A percentile compares a stretch with the other conserved stretches of the same genome.
phyloP scores from a whole-genome alignment of 2,329 filamentous ascomycete species.

The Penicillium sp. region DNA sequence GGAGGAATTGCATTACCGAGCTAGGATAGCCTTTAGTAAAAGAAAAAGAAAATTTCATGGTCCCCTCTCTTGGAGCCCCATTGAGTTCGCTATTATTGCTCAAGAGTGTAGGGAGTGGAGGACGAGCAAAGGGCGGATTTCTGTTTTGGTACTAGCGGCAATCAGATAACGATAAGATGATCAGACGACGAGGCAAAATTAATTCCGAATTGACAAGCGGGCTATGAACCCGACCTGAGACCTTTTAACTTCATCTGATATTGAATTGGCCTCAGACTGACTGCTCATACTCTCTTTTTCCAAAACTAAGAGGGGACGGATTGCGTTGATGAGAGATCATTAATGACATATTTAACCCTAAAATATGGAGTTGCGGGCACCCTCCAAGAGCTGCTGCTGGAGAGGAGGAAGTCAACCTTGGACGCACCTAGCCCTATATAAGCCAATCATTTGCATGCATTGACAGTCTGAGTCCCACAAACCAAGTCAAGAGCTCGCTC shows the following conservation, averaged over 20 bases:
- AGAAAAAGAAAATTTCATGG: conserved; percentile 12
- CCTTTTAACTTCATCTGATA: background rate
- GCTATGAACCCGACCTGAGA: background rate
- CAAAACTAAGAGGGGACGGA: background rate
- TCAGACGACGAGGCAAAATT: conserved; percentile 24
- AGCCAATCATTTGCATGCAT: conserved; percentile 1
- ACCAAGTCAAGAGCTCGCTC: conserved; percentile 15
- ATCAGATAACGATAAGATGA: conserved; percentile 31
- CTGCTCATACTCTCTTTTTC: background rate
- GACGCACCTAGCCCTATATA: conserved; percentile 3
- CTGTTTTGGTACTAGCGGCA: conserved; percentile 22
- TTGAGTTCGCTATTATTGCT: conserved; percentile 5
- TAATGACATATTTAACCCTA: conserved; percentile 5
- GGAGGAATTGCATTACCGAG: conserved; percentile 3
- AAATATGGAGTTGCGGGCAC: conserved; percentile 8
- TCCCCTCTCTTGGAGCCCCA: conserved; percentile 1
- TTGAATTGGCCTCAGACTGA: background rate
- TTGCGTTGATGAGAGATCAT: background rate
- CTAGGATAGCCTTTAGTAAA: conserved; percentile 6
- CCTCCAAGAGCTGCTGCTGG: background rate
- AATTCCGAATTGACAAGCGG: conserved; percentile 7
- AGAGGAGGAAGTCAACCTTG: background rate
- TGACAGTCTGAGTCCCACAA: background rate
- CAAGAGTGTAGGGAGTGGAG: conserved; percentile 7
- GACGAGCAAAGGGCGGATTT: background rate